These are phyloP conservation scores for Candida manassasensis DNA, from an alignment of 805 yeast species.

Conservation along the genomic window DNA sequence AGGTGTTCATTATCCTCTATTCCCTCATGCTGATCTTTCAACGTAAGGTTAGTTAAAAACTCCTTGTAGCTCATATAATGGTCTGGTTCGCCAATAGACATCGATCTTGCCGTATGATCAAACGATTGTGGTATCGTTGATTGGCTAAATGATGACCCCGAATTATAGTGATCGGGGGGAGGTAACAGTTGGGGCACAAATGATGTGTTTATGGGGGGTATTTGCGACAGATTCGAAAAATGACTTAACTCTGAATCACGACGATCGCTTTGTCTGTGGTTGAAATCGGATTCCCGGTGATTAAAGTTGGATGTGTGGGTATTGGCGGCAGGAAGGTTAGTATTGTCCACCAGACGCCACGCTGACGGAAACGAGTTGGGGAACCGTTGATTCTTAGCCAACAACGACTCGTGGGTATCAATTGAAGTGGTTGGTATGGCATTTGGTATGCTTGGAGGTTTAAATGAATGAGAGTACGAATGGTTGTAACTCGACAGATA, in stretches of 20 bases:
- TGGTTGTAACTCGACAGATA: slow-evolving; percentile 31
- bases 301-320: background rate
- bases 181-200: background rate
- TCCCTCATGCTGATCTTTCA: slow-evolving; percentile 11
- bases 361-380: slow-evolving; percentile 10
- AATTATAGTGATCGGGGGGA: slow-evolving; percentile 3
- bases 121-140: slow-evolving; percentile 2
- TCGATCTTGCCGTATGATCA: background rate
- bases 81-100: slow-evolving; percentile 26
- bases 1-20: slow-evolving; percentile 44
- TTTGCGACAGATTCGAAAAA: background rate
- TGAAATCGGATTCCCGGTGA: slow-evolving; percentile 1
- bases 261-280: background rate
- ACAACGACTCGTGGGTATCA: slow-evolving; percentile 4
- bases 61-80: slow-evolving; percentile 42
- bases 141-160: slow-evolving; percentile 5
- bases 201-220: background rate
- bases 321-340: background rate
- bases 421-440: slow-evolving; percentile 48
- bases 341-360: background rate
- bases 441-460: slow-evolving; percentile 18
- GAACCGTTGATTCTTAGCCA: slow-evolving; percentile 8
- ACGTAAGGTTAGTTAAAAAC: slow-evolving; percentile 27
- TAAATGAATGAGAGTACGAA: slow-evolving; percentile 23
- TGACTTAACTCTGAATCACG: background rate